Evolutionary conservation across 768 basidiomycete species (phyloP).

Genomic region (Xanthoconium purpureum): DNA sequence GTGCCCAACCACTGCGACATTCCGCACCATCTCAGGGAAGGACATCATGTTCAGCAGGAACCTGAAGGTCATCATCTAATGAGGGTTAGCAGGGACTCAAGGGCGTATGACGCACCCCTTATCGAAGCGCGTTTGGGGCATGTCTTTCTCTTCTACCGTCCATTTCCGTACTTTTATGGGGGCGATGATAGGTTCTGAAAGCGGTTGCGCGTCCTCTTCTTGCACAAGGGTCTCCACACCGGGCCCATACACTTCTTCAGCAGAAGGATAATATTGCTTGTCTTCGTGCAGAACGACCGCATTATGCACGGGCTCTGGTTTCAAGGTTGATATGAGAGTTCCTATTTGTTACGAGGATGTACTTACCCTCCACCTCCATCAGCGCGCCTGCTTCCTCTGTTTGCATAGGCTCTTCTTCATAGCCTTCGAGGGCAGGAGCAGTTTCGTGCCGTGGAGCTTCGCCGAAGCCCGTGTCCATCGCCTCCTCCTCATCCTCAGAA

Average conservation of each 20-base stretch:
- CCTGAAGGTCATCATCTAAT: slow-evolving; percentile 40
- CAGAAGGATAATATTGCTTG: slow-evolving; percentile 96
- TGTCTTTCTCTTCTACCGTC: slow-evolving; percentile 90
- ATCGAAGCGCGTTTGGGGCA: slow-evolving; percentile 97
- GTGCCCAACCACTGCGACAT: slow-evolving; percentile 94
- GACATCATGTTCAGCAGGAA: slow-evolving; percentile 89
- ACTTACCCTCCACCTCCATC: slow-evolving; percentile 83
- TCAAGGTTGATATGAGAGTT: slow-evolving; percentile 6
- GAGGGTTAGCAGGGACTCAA: slow-evolving; percentile 1
- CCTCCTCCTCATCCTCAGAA: slow-evolving; percentile 70
- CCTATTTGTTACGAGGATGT: not conserved
- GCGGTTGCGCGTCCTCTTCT: slow-evolving; percentile 95
- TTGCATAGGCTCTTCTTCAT: slow-evolving; percentile 66
- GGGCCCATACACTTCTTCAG: slow-evolving; percentile 85
- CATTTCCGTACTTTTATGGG: slow-evolving; percentile 95
- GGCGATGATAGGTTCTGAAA: slow-evolving; percentile 92
- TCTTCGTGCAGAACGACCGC: slow-evolving; percentile 93
- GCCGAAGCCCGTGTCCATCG: slow-evolving; percentile 50
- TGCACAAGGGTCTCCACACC: slow-evolving; percentile 97
- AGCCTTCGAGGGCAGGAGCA: slow-evolving; percentile 73
- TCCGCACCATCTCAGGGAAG: slow-evolving; percentile 93
- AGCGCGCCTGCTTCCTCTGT: slow-evolving; percentile 59
- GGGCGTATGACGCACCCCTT: slow-evolving; percentile 64
- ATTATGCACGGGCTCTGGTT: slow-evolving; percentile 69
- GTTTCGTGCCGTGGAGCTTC: slow-evolving; percentile 36